Percentiles rank a stretch among this genome's conserved stretches.
Conservation (phyloP, 164 flowering plant species). For the Umbilicus rupestris region DNA sequence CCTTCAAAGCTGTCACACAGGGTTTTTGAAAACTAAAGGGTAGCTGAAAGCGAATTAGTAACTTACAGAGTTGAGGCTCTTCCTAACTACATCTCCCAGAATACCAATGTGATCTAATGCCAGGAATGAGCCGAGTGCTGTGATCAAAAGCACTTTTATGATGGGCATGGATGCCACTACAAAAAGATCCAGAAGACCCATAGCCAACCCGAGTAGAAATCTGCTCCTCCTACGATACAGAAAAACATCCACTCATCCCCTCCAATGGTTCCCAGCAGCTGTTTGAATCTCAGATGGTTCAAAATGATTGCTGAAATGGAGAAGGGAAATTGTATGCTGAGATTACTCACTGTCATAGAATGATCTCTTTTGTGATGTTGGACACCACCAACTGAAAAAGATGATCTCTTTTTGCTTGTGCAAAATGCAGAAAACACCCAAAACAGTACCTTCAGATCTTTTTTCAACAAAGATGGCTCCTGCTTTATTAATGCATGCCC, state of each 20-base stretch:
- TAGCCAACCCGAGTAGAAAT: not conserved
- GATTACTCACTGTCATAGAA: not conserved
- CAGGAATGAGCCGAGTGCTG: slow-evolving; percentile 27
- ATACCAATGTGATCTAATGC: slow-evolving; percentile 27
- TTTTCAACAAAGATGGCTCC: too few relatives aligned
- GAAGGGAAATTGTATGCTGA: not conserved
- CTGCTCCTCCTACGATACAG: too few relatives aligned
- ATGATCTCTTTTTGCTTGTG: not conserved
- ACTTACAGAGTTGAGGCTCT: slow-evolving; percentile 25
- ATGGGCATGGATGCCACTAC: slow-evolving; percentile 28
- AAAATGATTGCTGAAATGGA: not conserved
- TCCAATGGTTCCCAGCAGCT: not conserved
- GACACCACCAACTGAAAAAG: not conserved
- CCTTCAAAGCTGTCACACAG: too few relatives aligned
- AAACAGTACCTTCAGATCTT: too few relatives aligned
- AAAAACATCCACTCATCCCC: not conserved
- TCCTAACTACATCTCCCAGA: slow-evolving; percentile 24
- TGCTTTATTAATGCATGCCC: too few relatives aligned
- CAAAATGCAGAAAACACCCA: not conserved
- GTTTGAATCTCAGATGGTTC: not conserved
- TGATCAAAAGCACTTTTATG: slow-evolving; percentile 28
- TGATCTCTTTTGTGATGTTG: not conserved
- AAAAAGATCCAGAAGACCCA: slow-evolving; percentile 28
- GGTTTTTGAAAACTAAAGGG: too few relatives aligned
- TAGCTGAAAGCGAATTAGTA: not conserved